Evolutionary conservation across 345 rosid species (phyloP).

Genomic region (Xanthoceras sorbifolium): DNA sequence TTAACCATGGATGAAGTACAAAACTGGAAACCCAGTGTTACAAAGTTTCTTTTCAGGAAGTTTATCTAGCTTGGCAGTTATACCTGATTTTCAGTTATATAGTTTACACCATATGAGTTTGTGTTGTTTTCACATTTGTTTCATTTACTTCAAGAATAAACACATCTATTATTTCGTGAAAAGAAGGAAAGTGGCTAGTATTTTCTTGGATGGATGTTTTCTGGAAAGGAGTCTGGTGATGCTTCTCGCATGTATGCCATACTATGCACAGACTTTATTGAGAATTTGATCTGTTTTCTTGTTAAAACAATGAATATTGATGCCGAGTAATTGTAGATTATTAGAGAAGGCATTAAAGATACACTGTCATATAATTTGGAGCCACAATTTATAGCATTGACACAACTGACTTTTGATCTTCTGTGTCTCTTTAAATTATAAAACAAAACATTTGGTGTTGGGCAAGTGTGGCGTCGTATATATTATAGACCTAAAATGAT

Average conservation of each 20-base stretch:
- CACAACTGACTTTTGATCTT: background rate
- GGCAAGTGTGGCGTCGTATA: background rate
- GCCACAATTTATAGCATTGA: background rate
- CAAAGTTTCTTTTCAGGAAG: background rate
- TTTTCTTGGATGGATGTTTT: background rate
- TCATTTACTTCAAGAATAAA: too few species aligned
- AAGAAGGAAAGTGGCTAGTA: too few species aligned
- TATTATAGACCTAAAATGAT: background rate
- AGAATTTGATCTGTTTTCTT: background rate
- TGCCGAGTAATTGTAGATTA: too few species aligned
- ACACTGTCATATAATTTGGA: background rate
- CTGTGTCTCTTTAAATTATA: background rate
- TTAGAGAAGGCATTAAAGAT: background rate
- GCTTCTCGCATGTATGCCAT: background rate
- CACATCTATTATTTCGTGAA: too few species aligned
- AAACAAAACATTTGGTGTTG: background rate
- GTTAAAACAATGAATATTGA: background rate
- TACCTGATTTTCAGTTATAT: background rate
- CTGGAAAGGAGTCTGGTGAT: background rate
- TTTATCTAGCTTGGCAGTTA: background rate
- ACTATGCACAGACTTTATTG: background rate
- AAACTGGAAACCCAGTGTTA: background rate
- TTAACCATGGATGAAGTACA: background rate
- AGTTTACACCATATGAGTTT: background rate
- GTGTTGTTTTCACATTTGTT: background rate